Base-by-base conservation (phyloP, 2,329 filamentous ascomycete genomes). In the Cordyceps sp. region DNA sequence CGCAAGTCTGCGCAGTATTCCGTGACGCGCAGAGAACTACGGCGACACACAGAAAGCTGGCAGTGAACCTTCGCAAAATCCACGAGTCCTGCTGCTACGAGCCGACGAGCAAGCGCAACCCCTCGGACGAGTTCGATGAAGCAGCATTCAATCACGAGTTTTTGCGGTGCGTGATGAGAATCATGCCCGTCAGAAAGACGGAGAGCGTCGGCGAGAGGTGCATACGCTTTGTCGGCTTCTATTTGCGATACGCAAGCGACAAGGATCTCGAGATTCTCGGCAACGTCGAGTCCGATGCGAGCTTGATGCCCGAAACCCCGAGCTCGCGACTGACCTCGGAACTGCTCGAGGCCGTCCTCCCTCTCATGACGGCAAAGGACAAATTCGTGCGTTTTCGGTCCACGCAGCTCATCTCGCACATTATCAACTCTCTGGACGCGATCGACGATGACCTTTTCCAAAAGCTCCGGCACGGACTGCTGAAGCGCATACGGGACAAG, bases 361-460 rank as follows among this genome's bases (percentile, higher is more conserved):
- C 80, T 5, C 59, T 93, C n/a, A 63, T 93, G 37, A 69, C 68
- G 9, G 73, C 81, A 27, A 96, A 93, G 56, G 90, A 98, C 56
- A 96, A 94, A 55, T 79, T 79, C 36, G 79, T 96, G 29, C 73
- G 90, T 36, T 98, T 84, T 55, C 70, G 90, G 36, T 74, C 85
- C 5, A 92, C 88, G 0, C 90, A 98, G 50, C 71, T 93, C 32
- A 74, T 93, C 33, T 80, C 85, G 2, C 82, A 93, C 50, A 76
- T 94, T 39, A 78, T 98, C 57, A 93, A 93, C 57, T 90, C 80
- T 10, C 66, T 98, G 18, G 83, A 93, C 39, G 78, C 83, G 2
- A 83, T 96, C 44, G 90, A 96, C 45, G 85, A 93, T 49, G 83
- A 90, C 30, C 58, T 94, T 10, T 98, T 93, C 50, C 75, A 85